Evolutionary conservation across 257 asterid genomes (phyloP).

Genomic region (Capsicum pubescens): DNA sequence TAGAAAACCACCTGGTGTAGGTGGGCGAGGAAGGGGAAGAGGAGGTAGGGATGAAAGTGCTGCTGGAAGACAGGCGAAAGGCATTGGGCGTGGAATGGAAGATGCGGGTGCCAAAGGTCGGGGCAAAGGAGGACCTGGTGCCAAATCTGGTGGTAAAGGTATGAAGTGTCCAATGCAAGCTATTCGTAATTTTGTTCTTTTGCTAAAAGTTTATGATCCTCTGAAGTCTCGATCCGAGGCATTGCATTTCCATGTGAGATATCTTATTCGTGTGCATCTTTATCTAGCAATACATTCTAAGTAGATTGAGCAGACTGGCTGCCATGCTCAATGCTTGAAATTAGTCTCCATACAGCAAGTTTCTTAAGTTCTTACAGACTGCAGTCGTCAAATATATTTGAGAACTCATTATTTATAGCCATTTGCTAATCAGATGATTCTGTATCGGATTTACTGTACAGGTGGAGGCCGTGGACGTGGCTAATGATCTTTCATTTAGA

Average conservation of each 20-base stretch:
- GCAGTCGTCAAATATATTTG: not conserved
- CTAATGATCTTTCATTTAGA: slow-evolving; percentile 27
- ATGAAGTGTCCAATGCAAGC: slow-evolving; percentile 25
- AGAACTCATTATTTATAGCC: not conserved
- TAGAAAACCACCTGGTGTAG: slow-evolving; percentile 68
- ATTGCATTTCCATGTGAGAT: not conserved
- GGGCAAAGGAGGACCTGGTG: slow-evolving; percentile 54
- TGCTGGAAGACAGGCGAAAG: slow-evolving; percentile 50
- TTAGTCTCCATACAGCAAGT: not conserved
- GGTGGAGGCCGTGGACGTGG: slow-evolving; percentile 62
- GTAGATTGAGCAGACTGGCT: not conserved
- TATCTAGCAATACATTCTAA: not conserved
- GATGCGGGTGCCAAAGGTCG: slow-evolving; percentile 66
- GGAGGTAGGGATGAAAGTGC: slow-evolving; percentile 62
- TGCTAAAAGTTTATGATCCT: not conserved
- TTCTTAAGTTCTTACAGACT: not conserved
- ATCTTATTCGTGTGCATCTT: not conserved
- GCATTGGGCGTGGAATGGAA: slow-evolving; percentile 62
- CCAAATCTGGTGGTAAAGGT: slow-evolving; percentile 53
- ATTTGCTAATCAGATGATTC: slow-evolving; percentile 6
- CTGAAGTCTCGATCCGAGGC: not conserved
- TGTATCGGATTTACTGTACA: slow-evolving; percentile 27
- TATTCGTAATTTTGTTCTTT: not conserved
- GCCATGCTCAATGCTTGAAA: slow-evolving; percentile 4
- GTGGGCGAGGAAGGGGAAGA: slow-evolving; percentile 72